Evolutionary conservation across 371 early-diverging fungal genomes (phyloP).

Genomic region (Rhizomucor miehei): DNA sequence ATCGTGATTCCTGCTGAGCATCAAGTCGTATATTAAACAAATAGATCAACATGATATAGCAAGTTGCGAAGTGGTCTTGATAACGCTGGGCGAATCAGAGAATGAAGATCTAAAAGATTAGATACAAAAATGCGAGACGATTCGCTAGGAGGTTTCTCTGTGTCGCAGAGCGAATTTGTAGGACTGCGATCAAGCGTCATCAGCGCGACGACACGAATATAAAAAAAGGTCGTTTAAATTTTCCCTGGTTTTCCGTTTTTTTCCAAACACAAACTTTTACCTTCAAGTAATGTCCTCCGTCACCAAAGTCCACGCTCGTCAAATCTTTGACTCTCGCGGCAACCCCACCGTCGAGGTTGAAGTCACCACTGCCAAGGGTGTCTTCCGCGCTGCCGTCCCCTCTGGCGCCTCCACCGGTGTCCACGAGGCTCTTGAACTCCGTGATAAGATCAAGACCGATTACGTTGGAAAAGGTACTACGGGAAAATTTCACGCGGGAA

Average conservation of each 20-base stretch:
- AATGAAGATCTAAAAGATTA: too few relatives aligned
- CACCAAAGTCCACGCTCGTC: constrained; percentile 90
- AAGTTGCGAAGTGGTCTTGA: too few relatives aligned
- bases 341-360: constrained; percentile 99
- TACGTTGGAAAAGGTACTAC: constrained; percentile 94
- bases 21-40: too few relatives aligned
- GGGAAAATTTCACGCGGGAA: constrained; percentile 4
- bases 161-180: too few relatives aligned
- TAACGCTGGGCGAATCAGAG: too few relatives aligned
- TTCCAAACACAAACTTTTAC: constrained; percentile 5
- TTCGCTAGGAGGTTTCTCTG: too few relatives aligned
- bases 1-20: too few relatives aligned
- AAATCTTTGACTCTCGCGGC: constrained; percentile 99
- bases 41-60: too few relatives aligned
- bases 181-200: background rate
- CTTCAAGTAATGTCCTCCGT: constrained; percentile 49
- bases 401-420: constrained; percentile 99
- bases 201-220: background rate
- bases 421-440: constrained; percentile 97
- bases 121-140: too few relatives aligned
- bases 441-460: constrained; percentile 80
- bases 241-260: constrained; percentile 3
- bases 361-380: constrained; percentile 83
- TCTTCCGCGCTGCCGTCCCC: constrained; percentile 97
- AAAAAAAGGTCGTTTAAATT: background rate